phyloP scores from a whole-genome alignment of 768 basidiomycete species.

The Melanogaster broomeanus region DNA sequence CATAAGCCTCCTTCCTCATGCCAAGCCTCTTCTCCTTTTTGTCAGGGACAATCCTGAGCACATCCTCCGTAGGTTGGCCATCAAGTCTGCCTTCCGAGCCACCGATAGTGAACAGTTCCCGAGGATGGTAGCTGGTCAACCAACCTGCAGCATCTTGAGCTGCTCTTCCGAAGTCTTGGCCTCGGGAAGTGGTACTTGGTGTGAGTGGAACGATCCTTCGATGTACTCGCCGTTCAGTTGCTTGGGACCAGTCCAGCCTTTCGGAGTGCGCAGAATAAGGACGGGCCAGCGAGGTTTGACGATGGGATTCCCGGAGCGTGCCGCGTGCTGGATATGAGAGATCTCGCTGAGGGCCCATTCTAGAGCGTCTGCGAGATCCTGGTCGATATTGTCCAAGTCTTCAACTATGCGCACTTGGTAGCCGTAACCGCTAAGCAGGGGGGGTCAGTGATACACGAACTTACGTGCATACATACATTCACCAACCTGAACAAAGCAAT shows the following conservation, averaged over 20 bases:
- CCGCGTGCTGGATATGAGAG: constrained; percentile 74
- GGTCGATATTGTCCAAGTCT: constrained; percentile 64
- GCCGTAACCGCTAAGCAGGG: constrained; percentile 64
- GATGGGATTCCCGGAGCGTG: constrained; percentile 73
- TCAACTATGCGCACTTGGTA: constrained; percentile 87
- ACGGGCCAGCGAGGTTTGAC: constrained; percentile 92
- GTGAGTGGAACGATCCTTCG: constrained; percentile 81
- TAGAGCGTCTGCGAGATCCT: constrained; percentile 78
- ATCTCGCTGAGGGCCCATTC: constrained; percentile 81
- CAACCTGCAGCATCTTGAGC: constrained; percentile 65
- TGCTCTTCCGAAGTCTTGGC: constrained; percentile 67
- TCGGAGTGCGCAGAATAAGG: constrained; percentile 83
- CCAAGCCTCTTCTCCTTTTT: constrained; percentile 64
- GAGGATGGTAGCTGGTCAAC: constrained; percentile 71
- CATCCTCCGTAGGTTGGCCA: constrained; percentile 53
- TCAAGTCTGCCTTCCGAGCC: constrained; percentile 21
- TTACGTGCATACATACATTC: background rate
- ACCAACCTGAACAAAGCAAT: constrained; percentile 69
- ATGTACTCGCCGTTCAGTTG: constrained; percentile 66
- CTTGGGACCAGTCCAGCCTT: constrained; percentile 76
- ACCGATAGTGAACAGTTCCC: constrained; percentile 58
- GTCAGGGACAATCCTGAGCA: constrained; percentile 62
- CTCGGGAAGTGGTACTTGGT: constrained; percentile 85
- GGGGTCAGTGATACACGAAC: constrained; percentile 3
- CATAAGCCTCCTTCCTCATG: constrained; percentile 67